Evolutionary conservation across 2,329 filamentous ascomycete species (phyloP), one percentile per base, ranked within the genome.

Genomic region (Chaetomium globosum): DNA sequence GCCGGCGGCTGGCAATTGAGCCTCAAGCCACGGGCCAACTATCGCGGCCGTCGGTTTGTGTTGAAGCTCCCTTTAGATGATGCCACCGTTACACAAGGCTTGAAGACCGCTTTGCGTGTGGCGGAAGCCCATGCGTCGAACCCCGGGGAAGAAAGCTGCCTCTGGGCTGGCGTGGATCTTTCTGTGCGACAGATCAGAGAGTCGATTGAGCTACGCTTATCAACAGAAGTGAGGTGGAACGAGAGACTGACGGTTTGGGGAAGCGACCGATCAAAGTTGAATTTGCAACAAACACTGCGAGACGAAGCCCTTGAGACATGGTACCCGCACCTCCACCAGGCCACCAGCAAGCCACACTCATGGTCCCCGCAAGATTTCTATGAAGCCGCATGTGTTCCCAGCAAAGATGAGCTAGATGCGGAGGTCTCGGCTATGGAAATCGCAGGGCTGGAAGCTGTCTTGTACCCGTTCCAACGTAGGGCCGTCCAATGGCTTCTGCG

Each of bases 401-500:
- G 78, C 12, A 78, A 78, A n/a, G 71, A 77, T 5, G 13, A 26
- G 4, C 53, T 64, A n/a, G 79, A 83, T 60, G 65, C 73, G 19
- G 69, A 74, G 3, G 65, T 80, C 0, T 70, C 74, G 1, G 74
- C 76, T 0, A 77, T 86, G 43, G 46, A 76, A 2, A 74, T 86
- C 6, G 76, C 80, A 0, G 77, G 75, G 30, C 78, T 83, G 59
- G 77, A 77, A 53, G 81, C 86, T 1, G 78, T 77, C 0, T 77
- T 93, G 0, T 93, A 87, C 73, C 89, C 89, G 0, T 93, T 92
- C 66, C 91, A 93, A 74, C 85, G 85, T 63, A 80, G 89, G 65
- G 85, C 89, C 1, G 80, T 93, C 2, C 81, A 87, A 56, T 94
- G 90, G 90, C 79, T 93, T 65, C 75, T 93, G 54, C 77, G 77